A percentile compares a stretch with the other conserved stretches of the same genome.
Conservation (phyloP, 331 rosid species). For the Malus hybrid region DNA sequence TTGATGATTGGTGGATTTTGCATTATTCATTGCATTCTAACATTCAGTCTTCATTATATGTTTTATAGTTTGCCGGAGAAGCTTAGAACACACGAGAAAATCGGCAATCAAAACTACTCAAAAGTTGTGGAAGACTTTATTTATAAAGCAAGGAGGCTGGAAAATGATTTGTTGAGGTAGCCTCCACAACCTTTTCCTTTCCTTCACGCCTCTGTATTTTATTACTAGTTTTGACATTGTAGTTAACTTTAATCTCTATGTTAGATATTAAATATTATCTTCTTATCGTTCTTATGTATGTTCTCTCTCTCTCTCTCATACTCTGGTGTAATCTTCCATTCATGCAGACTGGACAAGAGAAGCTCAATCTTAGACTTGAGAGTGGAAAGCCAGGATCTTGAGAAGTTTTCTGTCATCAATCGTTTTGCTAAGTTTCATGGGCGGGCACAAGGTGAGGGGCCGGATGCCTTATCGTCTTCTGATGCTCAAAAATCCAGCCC, state of each 20-base stretch:
- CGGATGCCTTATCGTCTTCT: constrained; percentile 60
- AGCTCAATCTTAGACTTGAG: constrained; percentile 81
- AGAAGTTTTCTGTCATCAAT: constrained; percentile 89
- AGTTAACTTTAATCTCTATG: not conserved
- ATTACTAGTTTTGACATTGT: not conserved
- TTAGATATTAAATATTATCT: not conserved
- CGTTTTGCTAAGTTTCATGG: constrained; percentile 97
- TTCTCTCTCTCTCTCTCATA: not conserved
- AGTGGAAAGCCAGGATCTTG: constrained; percentile 93
- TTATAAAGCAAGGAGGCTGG: constrained; percentile 63
- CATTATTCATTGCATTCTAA: constrained; percentile 12
- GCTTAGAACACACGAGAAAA: constrained; percentile 35
- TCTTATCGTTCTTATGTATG: not conserved
- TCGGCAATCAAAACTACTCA: constrained; percentile 31
- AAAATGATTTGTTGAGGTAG: constrained; percentile 79
- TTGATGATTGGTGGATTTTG: constrained; percentile 6
- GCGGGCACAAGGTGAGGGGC: constrained; percentile 76
- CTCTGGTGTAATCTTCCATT: constrained; percentile 12
- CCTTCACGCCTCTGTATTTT: constrained; percentile 13
- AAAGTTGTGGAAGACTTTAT: constrained; percentile 61
- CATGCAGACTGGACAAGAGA: constrained; percentile 72
- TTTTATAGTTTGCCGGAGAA: constrained; percentile 47
- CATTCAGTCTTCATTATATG: constrained; percentile 13
- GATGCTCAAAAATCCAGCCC: constrained; percentile 57
- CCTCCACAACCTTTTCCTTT: constrained; percentile 9